Base-by-base conservation (phyloP, 768 basidiomycete species). In the Mycena vulgaris region DNA sequence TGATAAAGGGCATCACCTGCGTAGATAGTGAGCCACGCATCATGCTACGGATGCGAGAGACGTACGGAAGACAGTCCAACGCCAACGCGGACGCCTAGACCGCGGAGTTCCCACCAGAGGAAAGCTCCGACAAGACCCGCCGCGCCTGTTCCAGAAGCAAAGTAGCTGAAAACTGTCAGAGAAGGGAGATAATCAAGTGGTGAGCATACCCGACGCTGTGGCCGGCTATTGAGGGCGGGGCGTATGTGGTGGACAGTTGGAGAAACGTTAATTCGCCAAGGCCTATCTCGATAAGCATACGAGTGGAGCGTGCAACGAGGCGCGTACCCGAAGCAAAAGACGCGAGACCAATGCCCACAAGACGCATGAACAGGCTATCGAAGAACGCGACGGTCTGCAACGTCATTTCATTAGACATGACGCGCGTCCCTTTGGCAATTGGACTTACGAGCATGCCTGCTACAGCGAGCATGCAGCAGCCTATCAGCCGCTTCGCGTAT, bases 201-300 rank as follows among this genome's bases (percentile, higher is more conserved):
- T 52, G 14, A 0, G 74, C 88, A 40, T 76, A 93, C 92, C 97
- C 96, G 14, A 99, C 89, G 42, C 94, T 91, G 31, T 90, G 91
- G 1, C 94, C 93, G 8, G 89, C 91, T 45, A 92, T 78, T n/a
- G 90, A 88, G 1, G 86, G 83, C 2, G 91, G 92, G 49, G 87
- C 79, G 75, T 91, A 95, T 1, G 91, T 92, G 3, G 93, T 95
- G 0, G 95, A 96, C n/a, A 97, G 83, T 82, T 99, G 97, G 2
- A 99, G 83, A 78, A 95, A 98, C 0, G 97, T 98, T 63, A 99
- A 80, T 80, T 99, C 98, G 23, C 98, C 98, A 11, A 99, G 84
- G 11, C 97, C 94, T 95, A 68, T 55, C 51, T 68, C 33, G 63
- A 11, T 37, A n/a, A 72, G 57, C 30, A 59, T 45, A 35, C n/a